These are phyloP conservation scores for Inga laurina DNA, from an alignment of 306 rosid genomes.

Conservation along the genomic window DNA sequence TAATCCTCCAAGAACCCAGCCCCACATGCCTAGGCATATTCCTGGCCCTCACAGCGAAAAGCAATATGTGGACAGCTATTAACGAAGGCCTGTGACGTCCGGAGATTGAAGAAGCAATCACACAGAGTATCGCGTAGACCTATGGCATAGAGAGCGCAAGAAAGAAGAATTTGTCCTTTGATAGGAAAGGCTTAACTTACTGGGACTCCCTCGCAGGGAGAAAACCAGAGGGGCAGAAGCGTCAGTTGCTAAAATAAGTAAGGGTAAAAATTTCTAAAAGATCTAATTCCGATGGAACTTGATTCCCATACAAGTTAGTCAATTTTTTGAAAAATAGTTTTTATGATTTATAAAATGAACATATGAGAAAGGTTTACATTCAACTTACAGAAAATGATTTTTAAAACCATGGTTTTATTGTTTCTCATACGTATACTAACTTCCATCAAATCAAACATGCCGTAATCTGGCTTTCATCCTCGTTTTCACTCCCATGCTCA, in stretches of 20 bases:
- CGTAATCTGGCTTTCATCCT: not conserved
- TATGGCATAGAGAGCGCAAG: not conserved
- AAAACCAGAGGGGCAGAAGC: too few species aligned
- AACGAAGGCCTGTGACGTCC: not conserved
- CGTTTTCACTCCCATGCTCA: not conserved
- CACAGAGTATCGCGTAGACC: not conserved
- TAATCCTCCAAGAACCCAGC: not conserved
- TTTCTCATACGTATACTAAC: too few species aligned
- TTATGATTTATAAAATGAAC: too few species aligned
- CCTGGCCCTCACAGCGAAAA: not conserved
- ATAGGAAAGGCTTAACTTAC: not conserved
- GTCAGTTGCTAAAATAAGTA: too few species aligned
- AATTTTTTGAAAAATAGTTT: too few species aligned
- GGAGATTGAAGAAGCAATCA: not conserved
- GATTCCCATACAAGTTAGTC: too few species aligned
- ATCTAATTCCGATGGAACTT: too few species aligned
- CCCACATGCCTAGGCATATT: not conserved
- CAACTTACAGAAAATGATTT: too few species aligned
- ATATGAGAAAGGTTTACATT: fast-evolving
- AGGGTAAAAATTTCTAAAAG: too few species aligned
- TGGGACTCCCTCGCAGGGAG: conserved; percentile 5
- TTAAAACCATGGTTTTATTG: too few species aligned
- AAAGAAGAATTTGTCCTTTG: not conserved
- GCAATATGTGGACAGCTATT: not conserved
- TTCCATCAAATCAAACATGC: not conserved